phyloP scores from a whole-genome alignment of 2,329 filamentous ascomycete genomes.

The Fusarium mexicanum region DNA sequence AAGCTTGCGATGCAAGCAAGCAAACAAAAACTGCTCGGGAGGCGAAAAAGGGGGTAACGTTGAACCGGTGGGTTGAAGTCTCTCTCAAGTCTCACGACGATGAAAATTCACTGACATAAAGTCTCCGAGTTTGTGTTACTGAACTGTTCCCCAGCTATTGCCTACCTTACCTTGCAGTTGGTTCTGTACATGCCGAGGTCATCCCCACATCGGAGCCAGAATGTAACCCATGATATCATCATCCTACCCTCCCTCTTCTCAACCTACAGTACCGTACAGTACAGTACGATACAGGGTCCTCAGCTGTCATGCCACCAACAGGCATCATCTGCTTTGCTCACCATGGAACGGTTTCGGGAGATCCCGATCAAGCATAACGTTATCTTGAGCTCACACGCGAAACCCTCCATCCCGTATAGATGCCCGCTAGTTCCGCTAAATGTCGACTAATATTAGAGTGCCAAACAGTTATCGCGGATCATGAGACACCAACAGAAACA shows the following conservation, averaged over 20 bases:
- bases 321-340: constrained; percentile 34
- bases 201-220: constrained; percentile 22
- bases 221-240: constrained; percentile 43
- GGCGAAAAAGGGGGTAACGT: neutral
- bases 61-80: neutral
- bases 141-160: neutral
- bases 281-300: neutral
- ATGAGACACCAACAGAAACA: constrained; percentile 22
- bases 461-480: neutral
- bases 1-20: neutral
- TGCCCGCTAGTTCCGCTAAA: constrained; percentile 10
- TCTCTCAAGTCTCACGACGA: constrained; percentile 2
- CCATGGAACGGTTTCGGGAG: constrained; percentile 22
- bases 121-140: constrained; percentile 7
- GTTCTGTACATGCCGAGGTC: constrained; percentile 8
- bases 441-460: neutral
- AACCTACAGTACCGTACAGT: neutral
- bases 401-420: neutral
- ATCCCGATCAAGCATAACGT: constrained; percentile 27
- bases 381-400: constrained; percentile 1
- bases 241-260: constrained; percentile 32
- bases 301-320: constrained; percentile 37
- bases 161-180: neutral
- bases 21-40: neutral
- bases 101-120: neutral